A percentile compares a stretch with the other conserved stretches of the same genome.
Conservation (phyloP, 2,329 filamentous ascomycete genomes). For the Penicillium occitanis region DNA sequence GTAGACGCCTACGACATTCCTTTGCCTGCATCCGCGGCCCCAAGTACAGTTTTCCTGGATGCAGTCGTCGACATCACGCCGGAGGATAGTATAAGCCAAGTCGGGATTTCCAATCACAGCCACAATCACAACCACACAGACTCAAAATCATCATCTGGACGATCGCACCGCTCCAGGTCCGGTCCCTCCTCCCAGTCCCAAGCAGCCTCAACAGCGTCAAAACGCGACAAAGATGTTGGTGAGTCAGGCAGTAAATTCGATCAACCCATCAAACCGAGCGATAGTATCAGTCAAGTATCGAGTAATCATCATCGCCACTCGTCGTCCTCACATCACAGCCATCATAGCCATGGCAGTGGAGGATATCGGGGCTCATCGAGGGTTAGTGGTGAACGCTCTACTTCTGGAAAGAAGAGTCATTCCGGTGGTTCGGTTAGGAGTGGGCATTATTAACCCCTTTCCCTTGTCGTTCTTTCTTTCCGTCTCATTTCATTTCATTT, state of each 20-base stretch:
- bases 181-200: constrained; percentile 23
- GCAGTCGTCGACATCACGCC: constrained; percentile 58
- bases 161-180: constrained; percentile 27
- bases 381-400: background rate
- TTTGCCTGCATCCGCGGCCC: constrained; percentile 35
- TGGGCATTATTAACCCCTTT: background rate
- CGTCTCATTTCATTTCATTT: background rate
- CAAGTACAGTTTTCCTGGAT: constrained; percentile 30
- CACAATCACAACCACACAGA: constrained; percentile 24
- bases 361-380: background rate
- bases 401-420: constrained; percentile 1
- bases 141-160: constrained; percentile 18
- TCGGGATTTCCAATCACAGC: constrained; percentile 39
- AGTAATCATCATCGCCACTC: constrained; percentile 24
- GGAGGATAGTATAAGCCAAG: constrained; percentile 75
- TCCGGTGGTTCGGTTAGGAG: constrained; percentile 4
- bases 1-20: constrained; percentile 27
- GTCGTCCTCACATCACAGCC: background rate
- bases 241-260: constrained; percentile 34
- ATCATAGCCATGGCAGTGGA: background rate
- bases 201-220: constrained; percentile 28
- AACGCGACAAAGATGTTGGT: constrained; percentile 23
- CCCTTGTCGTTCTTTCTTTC: background rate
- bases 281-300: constrained; percentile 44
- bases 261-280: constrained; percentile 39